A percentile compares a stretch with the other conserved stretches of the same genome.
Evolutionary conservation across 148 eudicot genomes (phyloP).

Genomic region (Chenopodium formosanum): DNA sequence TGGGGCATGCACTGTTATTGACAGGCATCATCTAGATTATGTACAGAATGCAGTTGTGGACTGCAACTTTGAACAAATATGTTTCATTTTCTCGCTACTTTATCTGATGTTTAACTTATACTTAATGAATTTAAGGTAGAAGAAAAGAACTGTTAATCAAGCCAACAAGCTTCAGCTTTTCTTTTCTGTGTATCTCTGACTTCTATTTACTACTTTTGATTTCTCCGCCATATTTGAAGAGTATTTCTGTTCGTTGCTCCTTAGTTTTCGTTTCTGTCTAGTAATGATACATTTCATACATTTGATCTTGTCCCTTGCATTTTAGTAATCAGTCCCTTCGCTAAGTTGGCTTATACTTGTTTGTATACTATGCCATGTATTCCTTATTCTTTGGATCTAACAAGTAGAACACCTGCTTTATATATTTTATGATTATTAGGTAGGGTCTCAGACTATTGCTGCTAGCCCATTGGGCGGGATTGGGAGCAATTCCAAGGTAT

Average conservation of each 20-base stretch:
- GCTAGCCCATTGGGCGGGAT: constrained; percentile 33
- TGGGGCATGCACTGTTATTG: not conserved
- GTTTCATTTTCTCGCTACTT: not conserved
- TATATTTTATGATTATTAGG: constrained; percentile 28
- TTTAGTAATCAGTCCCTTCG: not conserved
- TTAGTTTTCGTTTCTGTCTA: not conserved
- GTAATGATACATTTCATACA: not conserved
- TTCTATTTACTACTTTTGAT: not conserved
- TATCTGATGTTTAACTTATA: not conserved
- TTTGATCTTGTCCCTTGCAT: constrained; percentile 1
- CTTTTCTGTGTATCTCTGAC: not conserved
- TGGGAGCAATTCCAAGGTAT: constrained; percentile 49
- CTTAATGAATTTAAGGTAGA: not conserved
- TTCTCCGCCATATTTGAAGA: not conserved
- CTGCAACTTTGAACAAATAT: not conserved
- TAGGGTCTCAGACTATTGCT: constrained; percentile 47
- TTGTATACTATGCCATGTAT: not conserved
- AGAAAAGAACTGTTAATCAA: not conserved
- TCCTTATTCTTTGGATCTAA: constrained; percentile 7
- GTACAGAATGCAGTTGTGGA: not conserved
- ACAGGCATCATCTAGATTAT: not conserved
- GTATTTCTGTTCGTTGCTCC: not conserved
- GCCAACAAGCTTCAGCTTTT: not conserved
- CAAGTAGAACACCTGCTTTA: not conserved
- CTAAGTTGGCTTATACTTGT: not conserved